Evolutionary conservation across 148 eudicot species (phyloP).

Genomic region (Salicornia ramosissima): DNA sequence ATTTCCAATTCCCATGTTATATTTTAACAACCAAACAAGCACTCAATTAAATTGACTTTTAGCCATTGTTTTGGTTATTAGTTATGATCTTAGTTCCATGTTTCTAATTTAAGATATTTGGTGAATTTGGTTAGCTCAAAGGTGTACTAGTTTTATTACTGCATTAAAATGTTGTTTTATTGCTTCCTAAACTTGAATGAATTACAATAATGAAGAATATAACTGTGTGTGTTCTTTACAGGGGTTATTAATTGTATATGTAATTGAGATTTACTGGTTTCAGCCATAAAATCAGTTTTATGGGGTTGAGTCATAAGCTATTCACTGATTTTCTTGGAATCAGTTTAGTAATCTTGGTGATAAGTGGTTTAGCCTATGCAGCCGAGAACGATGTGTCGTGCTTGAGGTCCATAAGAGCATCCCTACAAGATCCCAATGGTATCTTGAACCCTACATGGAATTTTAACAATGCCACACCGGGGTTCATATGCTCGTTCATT

Average conservation of each 20-base stretch:
- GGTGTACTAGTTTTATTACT: neutral
- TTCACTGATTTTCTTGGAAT: neutral
- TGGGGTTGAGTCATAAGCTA: conserved; percentile 13
- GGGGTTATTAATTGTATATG: conserved; percentile 11
- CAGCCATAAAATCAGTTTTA: neutral
- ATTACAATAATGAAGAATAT: neutral
- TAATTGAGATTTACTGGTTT: neutral
- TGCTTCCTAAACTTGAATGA: too few species aligned
- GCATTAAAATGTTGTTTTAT: neutral
- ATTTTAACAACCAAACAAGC: too few species aligned
- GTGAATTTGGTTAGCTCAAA: conserved; percentile 1
- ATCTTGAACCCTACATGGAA: conserved; percentile 41
- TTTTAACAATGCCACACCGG: conserved; percentile 40
- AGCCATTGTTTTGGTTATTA: too few species aligned
- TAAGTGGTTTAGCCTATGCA: conserved; percentile 22
- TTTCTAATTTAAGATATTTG: neutral
- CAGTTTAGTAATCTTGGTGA: neutral
- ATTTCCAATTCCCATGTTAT: too few species aligned
- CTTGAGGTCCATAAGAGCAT: conserved; percentile 42
- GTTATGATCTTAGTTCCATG: neutral
- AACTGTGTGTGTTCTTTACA: neutral
- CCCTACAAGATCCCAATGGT: conserved; percentile 46
- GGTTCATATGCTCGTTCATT: conserved; percentile 44
- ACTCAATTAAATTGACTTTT: too few species aligned
- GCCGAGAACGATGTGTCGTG: conserved; percentile 38